These are phyloP conservation scores for Monosporascus sp. DNA, from an alignment of 2,329 filamentous ascomycete species.

Conservation along the genomic window DNA sequence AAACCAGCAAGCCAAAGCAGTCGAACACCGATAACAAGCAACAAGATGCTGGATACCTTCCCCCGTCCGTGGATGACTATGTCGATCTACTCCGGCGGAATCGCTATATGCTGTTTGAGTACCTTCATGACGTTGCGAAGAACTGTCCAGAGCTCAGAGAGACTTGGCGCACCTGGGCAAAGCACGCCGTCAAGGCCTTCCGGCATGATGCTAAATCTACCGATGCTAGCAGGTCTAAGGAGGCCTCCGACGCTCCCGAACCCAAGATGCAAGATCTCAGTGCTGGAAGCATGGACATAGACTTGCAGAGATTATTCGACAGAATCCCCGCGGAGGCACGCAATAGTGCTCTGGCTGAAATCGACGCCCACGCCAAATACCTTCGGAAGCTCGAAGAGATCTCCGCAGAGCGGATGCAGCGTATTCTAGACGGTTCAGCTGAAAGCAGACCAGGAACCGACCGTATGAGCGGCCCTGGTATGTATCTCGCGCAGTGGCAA, in stretches of 20 bases:
- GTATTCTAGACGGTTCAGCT: conserved; percentile 41
- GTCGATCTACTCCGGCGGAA: conserved; percentile 62
- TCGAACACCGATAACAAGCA: conserved; percentile 27
- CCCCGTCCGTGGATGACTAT: conserved; percentile 66
- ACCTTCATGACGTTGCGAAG: conserved; percentile 63
- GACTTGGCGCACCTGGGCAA: conserved; percentile 57
- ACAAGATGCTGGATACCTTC: conserved; percentile 24
- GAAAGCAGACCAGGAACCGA: conserved; percentile 3
- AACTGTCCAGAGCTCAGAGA: conserved; percentile 61
- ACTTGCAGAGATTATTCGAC: conserved; percentile 36
- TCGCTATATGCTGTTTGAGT: conserved; percentile 58
- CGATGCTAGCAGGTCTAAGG: not conserved
- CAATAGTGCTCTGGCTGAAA: conserved; percentile 38
- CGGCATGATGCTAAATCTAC: conserved; percentile 15
- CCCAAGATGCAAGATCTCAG: conserved; percentile 21
- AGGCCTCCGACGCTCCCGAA: not conserved
- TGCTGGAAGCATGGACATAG: conserved; percentile 29
- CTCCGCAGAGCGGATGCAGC: conserved; percentile 50
- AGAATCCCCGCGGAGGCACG: conserved; percentile 43
- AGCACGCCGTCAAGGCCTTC: conserved; percentile 53
- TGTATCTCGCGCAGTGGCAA: conserved; percentile 70
- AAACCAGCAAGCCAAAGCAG: conserved; percentile 43
- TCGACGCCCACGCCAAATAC: conserved; percentile 58
- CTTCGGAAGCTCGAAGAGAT: conserved; percentile 48
- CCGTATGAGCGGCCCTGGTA: conserved; percentile 58